Conservation (phyloP, 495 filamentous ascomycete genomes). For the Glutinoglossum americanum region DNA sequence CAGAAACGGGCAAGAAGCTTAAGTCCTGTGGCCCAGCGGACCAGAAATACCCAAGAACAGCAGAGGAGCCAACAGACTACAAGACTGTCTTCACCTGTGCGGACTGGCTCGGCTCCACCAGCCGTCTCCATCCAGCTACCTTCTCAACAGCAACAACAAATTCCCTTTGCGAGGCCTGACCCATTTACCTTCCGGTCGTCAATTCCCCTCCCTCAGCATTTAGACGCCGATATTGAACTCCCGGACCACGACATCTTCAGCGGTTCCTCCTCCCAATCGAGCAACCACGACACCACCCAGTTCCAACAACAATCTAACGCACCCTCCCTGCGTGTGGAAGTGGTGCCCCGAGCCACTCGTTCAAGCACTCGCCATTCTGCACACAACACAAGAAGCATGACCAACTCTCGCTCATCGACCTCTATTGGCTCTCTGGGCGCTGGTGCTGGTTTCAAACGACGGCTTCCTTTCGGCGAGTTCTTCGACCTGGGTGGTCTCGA, state of each 20-base stretch:
- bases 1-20: constrained; percentile 32
- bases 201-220: constrained; percentile 3
- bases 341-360: constrained; percentile 29
- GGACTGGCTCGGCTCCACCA: constrained; percentile 25
- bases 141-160: background rate
- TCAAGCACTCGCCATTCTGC: constrained; percentile 27
- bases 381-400: constrained; percentile 20
- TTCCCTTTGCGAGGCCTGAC: constrained; percentile 8
- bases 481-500: constrained; percentile 56
- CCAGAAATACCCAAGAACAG: constrained; percentile 9
- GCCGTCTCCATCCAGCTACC: constrained; percentile 6
- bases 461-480: constrained; percentile 54
- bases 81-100: constrained; percentile 20
- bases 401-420: constrained; percentile 22
- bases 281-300: background rate
- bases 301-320: background rate
- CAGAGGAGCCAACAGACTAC: constrained; percentile 18
- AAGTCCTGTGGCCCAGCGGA: constrained; percentile 38
- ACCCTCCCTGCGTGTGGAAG: constrained; percentile 27
- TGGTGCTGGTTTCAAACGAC: constrained; percentile 56
- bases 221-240: background rate
- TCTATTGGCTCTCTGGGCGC: constrained; percentile 24
- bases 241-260: background rate
- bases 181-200: background rate
- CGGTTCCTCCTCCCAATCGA: background rate